These are phyloP conservation scores for Yamadazyma dendronema DNA, from an alignment of 1,139 yeast species.

Conservation along the genomic window DNA sequence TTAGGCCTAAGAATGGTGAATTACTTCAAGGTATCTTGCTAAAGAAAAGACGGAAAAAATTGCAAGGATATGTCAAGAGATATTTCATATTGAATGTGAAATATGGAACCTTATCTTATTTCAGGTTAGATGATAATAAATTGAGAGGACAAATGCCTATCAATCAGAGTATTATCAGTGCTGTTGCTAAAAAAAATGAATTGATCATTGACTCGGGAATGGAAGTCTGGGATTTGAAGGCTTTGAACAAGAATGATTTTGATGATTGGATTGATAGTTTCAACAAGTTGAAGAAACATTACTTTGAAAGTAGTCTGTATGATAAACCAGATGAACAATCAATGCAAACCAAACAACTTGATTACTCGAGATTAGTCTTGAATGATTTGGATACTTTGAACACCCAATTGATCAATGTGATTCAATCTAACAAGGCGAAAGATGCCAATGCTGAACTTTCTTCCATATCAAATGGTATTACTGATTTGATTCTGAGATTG, in stretches of 20 bases:
- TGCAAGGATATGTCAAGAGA: slow-evolving; percentile 83
- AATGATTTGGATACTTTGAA: slow-evolving; percentile 20
- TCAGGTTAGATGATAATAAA: slow-evolving; percentile 63
- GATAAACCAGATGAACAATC: slow-evolving; percentile 8
- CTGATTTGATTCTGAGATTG: slow-evolving; percentile 17
- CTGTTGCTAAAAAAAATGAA: slow-evolving; percentile 64
- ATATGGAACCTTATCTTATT: slow-evolving; percentile 82
- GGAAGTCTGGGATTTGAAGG: slow-evolving; percentile 89
- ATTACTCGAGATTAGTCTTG: slow-evolving; percentile 8
- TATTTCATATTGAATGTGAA: slow-evolving; percentile 80
- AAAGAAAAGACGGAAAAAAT: slow-evolving; percentile 71
- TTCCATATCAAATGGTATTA: slow-evolving; percentile 20
- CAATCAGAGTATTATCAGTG: slow-evolving; percentile 75
- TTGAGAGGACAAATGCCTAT: slow-evolving; percentile 93
- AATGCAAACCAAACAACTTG: background rate
- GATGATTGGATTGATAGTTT: slow-evolving; percentile 81
- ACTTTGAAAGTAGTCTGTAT: slow-evolving; percentile 5
- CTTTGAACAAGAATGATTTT: slow-evolving; percentile 64
- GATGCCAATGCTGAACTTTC: slow-evolving; percentile 6
- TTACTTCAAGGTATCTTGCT: slow-evolving; percentile 71
- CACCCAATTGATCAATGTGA: slow-evolving; percentile 22
- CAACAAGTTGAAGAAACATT: slow-evolving; percentile 41
- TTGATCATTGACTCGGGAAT: slow-evolving; percentile 90
- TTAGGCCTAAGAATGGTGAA: slow-evolving; percentile 54
- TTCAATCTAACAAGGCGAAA: slow-evolving; percentile 3